phyloP scores from a whole-genome alignment of 108 stramenopile genomes.

The Stephanodiscus triporus region DNA sequence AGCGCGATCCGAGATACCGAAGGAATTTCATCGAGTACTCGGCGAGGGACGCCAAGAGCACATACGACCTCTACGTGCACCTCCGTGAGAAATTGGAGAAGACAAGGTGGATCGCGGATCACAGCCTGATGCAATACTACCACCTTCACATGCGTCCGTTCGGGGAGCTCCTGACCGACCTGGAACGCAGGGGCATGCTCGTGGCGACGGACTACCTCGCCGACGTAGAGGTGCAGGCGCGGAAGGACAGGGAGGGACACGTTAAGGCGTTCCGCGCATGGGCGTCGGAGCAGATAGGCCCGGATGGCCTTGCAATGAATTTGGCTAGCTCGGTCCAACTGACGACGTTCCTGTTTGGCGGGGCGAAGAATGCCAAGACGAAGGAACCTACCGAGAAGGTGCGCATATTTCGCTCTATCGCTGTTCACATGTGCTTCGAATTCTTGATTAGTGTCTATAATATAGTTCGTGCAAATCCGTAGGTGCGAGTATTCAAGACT shows the following conservation, averaged over 20 bases:
- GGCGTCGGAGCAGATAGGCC: constrained; percentile 71
- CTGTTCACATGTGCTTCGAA: too few relatives aligned
- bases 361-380: constrained; percentile 74
- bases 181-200: constrained; percentile 95
- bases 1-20: constrained; percentile 74
- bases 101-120: constrained; percentile 51
- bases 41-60: constrained; percentile 76
- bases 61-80: constrained; percentile 58
- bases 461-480: constrained; percentile 1
- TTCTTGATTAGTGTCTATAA: too few relatives aligned
- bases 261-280: constrained; percentile 74
- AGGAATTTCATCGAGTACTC: constrained; percentile 88
- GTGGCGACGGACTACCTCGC: constrained; percentile 90
- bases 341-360: constrained; percentile 91
- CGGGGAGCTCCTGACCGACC: constrained; percentile 95
- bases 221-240: constrained; percentile 78
- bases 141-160: constrained; percentile 88
- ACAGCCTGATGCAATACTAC: constrained; percentile 93
- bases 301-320: constrained; percentile 89
- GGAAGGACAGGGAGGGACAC: constrained; percentile 76
- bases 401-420: neutral
- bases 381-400: constrained; percentile 66
- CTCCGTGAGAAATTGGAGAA: constrained; percentile 45
- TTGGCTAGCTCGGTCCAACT: constrained; percentile 83
- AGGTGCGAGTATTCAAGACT: constrained; percentile 80